These are phyloP conservation scores for Phytopythium cucurbitacearum DNA, from an alignment of 352 stramenopile species.

Conservation along the genomic window DNA sequence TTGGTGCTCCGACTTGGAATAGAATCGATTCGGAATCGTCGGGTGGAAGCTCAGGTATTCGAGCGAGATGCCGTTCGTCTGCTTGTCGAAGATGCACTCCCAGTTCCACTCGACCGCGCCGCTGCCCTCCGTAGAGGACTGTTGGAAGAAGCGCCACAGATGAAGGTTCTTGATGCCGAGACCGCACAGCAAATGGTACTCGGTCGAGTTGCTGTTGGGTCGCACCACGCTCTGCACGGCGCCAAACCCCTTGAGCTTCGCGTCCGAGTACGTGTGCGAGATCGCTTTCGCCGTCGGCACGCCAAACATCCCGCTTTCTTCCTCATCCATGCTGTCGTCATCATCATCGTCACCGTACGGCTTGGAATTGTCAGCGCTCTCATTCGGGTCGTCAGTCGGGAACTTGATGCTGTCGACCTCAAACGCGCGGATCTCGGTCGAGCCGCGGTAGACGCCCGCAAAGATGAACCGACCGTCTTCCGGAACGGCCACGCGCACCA, in stretches of 20 bases:
- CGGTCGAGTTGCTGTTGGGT: conserved; percentile 33
- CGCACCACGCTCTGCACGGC: conserved; percentile 61
- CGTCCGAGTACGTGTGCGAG: conserved; percentile 71
- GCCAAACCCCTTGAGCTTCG: conserved; percentile 83
- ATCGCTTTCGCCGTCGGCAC: conserved; percentile 44
- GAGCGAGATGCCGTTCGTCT: conserved; percentile 82
- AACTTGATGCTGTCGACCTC: conserved; percentile 79
- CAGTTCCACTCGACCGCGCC: conserved; percentile 39
- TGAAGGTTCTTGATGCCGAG: conserved; percentile 87
- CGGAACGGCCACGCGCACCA: conserved; percentile 69
- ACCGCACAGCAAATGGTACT: conserved; percentile 79
- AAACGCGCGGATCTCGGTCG: conserved; percentile 82
- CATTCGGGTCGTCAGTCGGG: conserved; percentile 24
- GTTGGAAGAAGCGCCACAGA: conserved; percentile 77
- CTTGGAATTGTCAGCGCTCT: background rate
- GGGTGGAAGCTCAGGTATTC: conserved; percentile 76
- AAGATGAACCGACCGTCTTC: conserved; percentile 85
- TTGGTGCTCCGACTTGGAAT: conserved; percentile 85
- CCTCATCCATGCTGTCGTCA: conserved; percentile 25
- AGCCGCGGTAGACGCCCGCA: conserved; percentile 78
- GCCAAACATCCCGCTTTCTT: conserved; percentile 29
- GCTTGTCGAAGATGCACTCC: conserved; percentile 86
- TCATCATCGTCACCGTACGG: conserved; percentile 8
- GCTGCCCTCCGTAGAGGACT: conserved; percentile 14
- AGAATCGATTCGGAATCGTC: conserved; percentile 46